Evolutionary conservation across 2,329 filamentous ascomycete genomes (phyloP), one percentile per base, ranked within the genome.

Genomic region (Botryotinia narcissicola): DNA sequence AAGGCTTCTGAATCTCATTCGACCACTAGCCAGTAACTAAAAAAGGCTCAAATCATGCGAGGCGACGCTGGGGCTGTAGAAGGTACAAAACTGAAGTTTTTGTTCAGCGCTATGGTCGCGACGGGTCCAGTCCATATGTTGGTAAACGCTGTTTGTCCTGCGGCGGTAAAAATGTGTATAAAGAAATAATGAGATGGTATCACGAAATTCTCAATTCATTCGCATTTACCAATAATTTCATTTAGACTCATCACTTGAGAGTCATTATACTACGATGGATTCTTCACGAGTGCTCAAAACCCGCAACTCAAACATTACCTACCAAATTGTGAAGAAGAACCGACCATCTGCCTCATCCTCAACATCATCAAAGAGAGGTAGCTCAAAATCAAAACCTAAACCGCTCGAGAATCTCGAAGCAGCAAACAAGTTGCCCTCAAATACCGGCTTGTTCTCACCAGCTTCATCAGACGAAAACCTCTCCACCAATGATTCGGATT

Each of bases 221-320:
- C n/a, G 4, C 29, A 70, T 25, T n/a, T n/a, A 44, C 40, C n/a
- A 57, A 6, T 51, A 9, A 3, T 18, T 64, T 5, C 60, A 6
- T 18, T 9, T 7, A 32, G 1, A 42, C 37, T 29, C 40, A 25
- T 66, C 37, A 32, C 42, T 66, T 32, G 20, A 12, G 42, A 51
- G 37, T 14, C 16, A 44, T 18, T 10, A 46, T n/a, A 66, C 35
- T 22, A 48, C 44, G 22, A 71, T 71, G 60, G n/a, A 71, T 10
- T 40, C 60, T 14, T 32, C 70, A 25, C 25, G 70, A 40, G 54
- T 63, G 29, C 60, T 71, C 42, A 22, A 51, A 40, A 46, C 44
- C 7, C 60, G 70, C 29, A 37, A 70, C 35, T 29, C 60, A 37
- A 71, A 71, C 5, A 40, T 71, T 8, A 70, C 29, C 25, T 71